These are phyloP conservation scores for Phytophthora melonis DNA, from an alignment of 352 stramenopile species.

Conservation along the genomic window DNA sequence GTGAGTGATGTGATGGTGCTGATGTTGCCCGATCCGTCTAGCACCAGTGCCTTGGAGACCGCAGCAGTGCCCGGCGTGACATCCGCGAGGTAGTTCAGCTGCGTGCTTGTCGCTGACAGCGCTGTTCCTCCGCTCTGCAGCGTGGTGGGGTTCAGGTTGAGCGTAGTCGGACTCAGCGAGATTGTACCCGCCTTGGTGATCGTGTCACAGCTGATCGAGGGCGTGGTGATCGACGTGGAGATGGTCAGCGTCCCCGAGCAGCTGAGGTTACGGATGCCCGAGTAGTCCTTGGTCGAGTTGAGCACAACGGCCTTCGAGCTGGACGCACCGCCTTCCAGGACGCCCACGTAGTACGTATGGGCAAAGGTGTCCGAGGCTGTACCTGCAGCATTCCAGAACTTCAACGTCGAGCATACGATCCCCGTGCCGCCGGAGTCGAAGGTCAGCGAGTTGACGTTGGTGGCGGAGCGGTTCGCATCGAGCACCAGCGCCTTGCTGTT, in stretches of 20 bases:
- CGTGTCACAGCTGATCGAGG: constrained; percentile 3
- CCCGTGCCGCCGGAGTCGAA: neutral
- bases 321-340: neutral
- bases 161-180: too few relatives aligned
- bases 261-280: neutral
- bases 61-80: too few relatives aligned
- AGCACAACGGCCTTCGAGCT: neutral
- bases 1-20: too few relatives aligned
- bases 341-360: neutral
- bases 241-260: neutral
- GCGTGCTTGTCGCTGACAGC: too few relatives aligned
- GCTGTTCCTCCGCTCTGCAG: neutral
- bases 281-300: neutral
- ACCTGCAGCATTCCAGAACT: neutral
- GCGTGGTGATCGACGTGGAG: neutral
- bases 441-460: neutral
- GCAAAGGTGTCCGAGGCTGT: neutral
- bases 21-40: too few relatives aligned
- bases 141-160: constrained; percentile 12
- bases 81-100: too few relatives aligned
- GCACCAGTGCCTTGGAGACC: too few relatives aligned
- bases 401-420: neutral
- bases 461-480: too few relatives aligned
- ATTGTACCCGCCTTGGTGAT: constrained; percentile 4
- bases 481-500: too few relatives aligned